Conservation (phyloP, 2,329 filamentous ascomycete genomes). For the Fusarium sp. region DNA sequence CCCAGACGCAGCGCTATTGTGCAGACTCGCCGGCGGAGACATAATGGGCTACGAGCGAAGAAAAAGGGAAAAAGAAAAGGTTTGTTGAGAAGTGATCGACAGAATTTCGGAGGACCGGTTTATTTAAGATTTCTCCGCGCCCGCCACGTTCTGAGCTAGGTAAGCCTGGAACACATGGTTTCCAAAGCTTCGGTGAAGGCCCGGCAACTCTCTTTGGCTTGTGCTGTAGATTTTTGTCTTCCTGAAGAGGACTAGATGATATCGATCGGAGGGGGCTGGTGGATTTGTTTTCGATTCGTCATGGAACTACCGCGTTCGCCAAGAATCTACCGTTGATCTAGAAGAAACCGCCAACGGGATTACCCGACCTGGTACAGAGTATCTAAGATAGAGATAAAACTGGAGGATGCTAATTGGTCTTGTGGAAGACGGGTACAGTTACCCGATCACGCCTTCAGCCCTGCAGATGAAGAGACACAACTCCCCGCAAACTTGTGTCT, state of each 20-base stretch:
- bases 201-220: not conserved
- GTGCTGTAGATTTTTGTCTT: not conserved
- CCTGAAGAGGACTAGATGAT: not conserved
- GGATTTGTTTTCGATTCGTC: not conserved
- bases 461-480: constrained; percentile 30
- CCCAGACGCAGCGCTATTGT: not conserved
- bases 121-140: not conserved
- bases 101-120: not conserved
- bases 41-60: constrained; percentile 1
- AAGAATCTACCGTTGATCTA: not conserved
- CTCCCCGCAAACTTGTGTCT: not conserved
- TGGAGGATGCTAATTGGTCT: constrained; percentile 3
- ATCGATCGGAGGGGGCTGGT: not conserved
- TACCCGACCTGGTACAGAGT: constrained; percentile 2
- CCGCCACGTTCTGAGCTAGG: not conserved
- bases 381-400: not conserved
- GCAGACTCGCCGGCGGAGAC: constrained; percentile 28
- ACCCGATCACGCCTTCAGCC: constrained; percentile 19
- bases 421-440: constrained; percentile 8
- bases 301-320: not conserved
- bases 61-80: not conserved
- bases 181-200: not conserved
- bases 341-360: not conserved
- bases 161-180: not conserved
- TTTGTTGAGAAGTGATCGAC: constrained; percentile 16